Percentiles rank a stretch among this genome's conserved stretches.
These are phyloP conservation scores for Fusarium nanum DNA, from an alignment of 2,329 filamentous ascomycete species.

Conservation along the genomic window DNA sequence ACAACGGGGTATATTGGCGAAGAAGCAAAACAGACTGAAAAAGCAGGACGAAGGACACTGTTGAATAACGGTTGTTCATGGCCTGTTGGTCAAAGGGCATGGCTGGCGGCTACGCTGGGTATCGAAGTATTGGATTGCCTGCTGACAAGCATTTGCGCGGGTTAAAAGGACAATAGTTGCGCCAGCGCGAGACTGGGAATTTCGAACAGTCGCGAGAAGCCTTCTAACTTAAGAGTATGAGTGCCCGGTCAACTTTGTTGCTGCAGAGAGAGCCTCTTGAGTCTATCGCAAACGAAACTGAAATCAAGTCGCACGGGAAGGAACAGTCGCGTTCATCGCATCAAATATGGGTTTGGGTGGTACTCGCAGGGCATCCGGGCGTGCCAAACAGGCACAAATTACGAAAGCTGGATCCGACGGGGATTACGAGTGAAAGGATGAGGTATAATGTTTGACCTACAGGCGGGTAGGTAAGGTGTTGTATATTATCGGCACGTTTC, in stretches of 20 bases:
- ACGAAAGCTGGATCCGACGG: background rate
- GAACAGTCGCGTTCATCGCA: conserved; percentile 30
- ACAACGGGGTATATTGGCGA: conserved; percentile 45
- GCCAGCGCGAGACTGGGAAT: conserved; percentile 39
- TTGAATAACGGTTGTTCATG: conserved; percentile 53
- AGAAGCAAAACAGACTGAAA: conserved; percentile 41
- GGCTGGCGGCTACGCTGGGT: conserved; percentile 36
- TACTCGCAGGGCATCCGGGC: conserved; percentile 3
- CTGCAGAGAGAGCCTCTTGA: conserved; percentile 10
- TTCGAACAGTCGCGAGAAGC: conserved; percentile 15
- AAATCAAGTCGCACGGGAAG: conserved; percentile 33
- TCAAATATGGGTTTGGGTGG: conserved; percentile 13
- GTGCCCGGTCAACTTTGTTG: conserved; percentile 1
- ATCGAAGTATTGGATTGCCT: conserved; percentile 35
- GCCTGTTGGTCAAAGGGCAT: conserved; percentile 58
- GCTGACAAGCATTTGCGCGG: conserved; percentile 56
- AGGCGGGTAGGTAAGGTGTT: conserved; percentile 9
- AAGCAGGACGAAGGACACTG: conserved; percentile 46
- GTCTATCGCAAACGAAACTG: conserved; percentile 28
- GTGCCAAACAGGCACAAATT: background rate
- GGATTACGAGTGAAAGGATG: background rate
- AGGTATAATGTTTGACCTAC: conserved; percentile 1
- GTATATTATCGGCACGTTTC: conserved; percentile 26
- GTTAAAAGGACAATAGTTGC: conserved; percentile 43
- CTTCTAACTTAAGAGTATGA: conserved; percentile 7